Evolutionary conservation across 1,284 basidiomycete species (phyloP).

Genomic region (Ganoderma meredithae): DNA sequence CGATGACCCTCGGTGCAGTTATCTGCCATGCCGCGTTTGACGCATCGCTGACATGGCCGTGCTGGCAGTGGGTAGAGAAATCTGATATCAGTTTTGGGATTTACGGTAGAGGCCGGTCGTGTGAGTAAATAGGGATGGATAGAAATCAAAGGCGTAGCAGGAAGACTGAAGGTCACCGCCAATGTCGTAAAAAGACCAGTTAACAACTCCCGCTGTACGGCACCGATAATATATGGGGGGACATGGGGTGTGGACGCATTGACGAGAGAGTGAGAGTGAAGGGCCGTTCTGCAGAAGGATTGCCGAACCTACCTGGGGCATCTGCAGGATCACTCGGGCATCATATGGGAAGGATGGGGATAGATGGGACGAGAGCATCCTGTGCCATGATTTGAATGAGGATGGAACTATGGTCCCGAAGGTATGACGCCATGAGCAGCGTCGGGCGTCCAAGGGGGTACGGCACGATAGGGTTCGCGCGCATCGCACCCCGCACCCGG

Average conservation of each 20-base stretch:
- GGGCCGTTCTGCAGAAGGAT: neutral
- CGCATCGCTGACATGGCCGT: slow-evolving; percentile 93
- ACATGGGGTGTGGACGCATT: neutral
- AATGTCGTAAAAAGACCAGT: neutral
- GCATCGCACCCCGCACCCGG: neutral
- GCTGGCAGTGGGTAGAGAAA: slow-evolving; percentile 53
- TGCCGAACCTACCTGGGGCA: slow-evolving; percentile 7
- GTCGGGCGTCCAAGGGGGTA: neutral
- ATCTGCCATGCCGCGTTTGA: slow-evolving; percentile 91
- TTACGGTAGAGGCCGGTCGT: slow-evolving; percentile 14
- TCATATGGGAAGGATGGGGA: slow-evolving; percentile 8
- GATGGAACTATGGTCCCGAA: neutral
- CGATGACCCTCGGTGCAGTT: slow-evolving; percentile 94
- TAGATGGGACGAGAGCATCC: slow-evolving; percentile 2
- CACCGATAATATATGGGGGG: neutral
- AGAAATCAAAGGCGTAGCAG: neutral
- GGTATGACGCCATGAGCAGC: slow-evolving; percentile 13
- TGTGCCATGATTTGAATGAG: neutral
- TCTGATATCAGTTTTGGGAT: slow-evolving; percentile 21
- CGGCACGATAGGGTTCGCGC: neutral
- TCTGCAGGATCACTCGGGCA: neutral
- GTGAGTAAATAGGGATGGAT: neutral
- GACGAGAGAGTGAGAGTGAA: neutral
- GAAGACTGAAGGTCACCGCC: neutral
- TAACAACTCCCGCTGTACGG: neutral